Conservation (phyloP, 139 green algal species). For the Micromonas pusilla region DNA sequence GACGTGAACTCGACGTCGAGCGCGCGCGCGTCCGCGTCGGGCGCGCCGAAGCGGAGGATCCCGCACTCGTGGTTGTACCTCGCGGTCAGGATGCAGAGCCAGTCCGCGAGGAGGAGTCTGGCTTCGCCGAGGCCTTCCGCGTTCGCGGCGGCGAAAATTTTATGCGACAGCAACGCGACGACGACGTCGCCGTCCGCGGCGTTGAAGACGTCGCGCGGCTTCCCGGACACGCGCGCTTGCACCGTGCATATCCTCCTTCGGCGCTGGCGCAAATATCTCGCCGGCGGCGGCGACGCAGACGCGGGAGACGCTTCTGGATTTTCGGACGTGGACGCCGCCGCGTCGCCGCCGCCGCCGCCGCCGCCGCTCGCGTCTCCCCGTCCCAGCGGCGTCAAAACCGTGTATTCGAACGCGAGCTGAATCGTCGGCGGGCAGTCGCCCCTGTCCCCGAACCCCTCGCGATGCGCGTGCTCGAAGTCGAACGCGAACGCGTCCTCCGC, state of each 20-base stretch:
- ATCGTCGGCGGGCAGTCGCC: slow-evolving; percentile 33
- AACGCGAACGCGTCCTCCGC: slow-evolving; percentile 54
- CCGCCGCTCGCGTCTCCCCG: not conserved
- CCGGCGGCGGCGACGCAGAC: too few relatives aligned
- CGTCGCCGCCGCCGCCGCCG: too few relatives aligned
- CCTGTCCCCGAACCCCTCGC: slow-evolving; percentile 25
- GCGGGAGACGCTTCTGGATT: too few relatives aligned
- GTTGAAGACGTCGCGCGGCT: slow-evolving; percentile 46
- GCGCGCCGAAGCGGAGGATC: slow-evolving; percentile 28
- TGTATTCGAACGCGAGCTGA: slow-evolving; percentile 67
- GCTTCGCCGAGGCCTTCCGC: slow-evolving; percentile 53
- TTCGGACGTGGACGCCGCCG: too few relatives aligned
- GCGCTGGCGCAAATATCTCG: not conserved
- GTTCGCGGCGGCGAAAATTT: slow-evolving; percentile 48
- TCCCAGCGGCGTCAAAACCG: not conserved
- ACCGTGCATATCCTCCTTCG: not conserved
- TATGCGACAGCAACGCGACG: slow-evolving; percentile 65
- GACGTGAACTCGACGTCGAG: slow-evolving; percentile 60
- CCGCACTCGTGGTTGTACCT: slow-evolving; percentile 53
- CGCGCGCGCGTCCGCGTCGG: slow-evolving; percentile 23
- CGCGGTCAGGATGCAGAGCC: slow-evolving; percentile 68
- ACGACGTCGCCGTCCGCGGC: slow-evolving; percentile 52
- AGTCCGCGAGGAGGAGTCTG: slow-evolving; percentile 74
- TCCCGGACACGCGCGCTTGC: not conserved
- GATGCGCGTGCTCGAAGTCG: slow-evolving; percentile 46